Percentiles rank a stretch among this genome's conserved stretches.
Evolutionary conservation across 495 filamentous ascomycete species (phyloP).

Genomic region (Umbilicaria muhlenbergii): DNA sequence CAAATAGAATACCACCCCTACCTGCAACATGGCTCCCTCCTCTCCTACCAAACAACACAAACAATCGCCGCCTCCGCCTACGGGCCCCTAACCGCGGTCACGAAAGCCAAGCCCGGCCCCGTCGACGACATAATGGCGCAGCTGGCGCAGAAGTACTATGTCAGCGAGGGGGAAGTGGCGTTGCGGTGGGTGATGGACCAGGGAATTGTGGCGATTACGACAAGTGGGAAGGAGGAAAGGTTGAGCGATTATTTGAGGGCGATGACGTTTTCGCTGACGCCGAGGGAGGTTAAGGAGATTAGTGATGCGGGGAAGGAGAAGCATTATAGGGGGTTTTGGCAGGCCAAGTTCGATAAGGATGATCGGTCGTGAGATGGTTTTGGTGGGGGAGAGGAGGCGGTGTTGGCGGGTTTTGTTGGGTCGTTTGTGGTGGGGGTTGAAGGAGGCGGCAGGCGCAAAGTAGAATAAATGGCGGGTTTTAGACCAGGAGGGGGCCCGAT

Average conservation of each 20-base stretch:
- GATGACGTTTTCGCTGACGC: slow-evolving; percentile 56
- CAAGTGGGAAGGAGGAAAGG: slow-evolving; percentile 55
- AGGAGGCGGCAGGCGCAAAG: too few species aligned
- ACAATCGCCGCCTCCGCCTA: slow-evolving; percentile 59
- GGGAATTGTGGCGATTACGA: slow-evolving; percentile 62
- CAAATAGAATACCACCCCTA: slow-evolving; percentile 88
- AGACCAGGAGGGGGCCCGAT: too few species aligned
- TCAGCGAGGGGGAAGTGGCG: slow-evolving; percentile 49
- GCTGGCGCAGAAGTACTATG: slow-evolving; percentile 64
- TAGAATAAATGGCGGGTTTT: too few species aligned
- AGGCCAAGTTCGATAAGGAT: slow-evolving; percentile 37
- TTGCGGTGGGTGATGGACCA: slow-evolving; percentile 73
- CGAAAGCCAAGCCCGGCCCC: slow-evolving; percentile 51
- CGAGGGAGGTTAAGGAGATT: slow-evolving; percentile 55
- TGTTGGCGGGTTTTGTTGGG: too few species aligned
- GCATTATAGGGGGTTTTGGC: slow-evolving; percentile 58
- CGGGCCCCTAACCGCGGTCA: slow-evolving; percentile 47
- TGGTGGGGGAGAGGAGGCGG: too few species aligned
- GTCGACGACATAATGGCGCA: slow-evolving; percentile 41
- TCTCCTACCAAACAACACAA: slow-evolving; percentile 48
- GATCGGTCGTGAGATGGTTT: slow-evolving; percentile 34
- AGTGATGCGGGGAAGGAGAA: slow-evolving; percentile 42
- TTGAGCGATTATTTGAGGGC: slow-evolving; percentile 46
- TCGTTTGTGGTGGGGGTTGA: too few species aligned
- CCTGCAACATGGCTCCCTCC: slow-evolving; percentile 55